Base-by-base conservation (phyloP, 2,329 filamentous ascomycete genomes). In the Monosporascus sp. region DNA sequence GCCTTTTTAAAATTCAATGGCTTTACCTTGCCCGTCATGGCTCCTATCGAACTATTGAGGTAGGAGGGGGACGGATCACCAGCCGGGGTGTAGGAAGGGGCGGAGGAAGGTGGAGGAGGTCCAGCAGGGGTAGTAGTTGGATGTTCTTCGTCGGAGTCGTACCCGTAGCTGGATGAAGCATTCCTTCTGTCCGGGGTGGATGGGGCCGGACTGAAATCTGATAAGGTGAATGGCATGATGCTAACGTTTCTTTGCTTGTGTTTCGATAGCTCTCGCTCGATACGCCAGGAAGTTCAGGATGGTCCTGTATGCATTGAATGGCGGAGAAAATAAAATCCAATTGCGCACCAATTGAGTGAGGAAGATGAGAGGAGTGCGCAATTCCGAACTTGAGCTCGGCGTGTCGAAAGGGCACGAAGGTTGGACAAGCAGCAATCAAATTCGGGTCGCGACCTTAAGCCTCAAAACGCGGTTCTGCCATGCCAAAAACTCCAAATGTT, bases 51-150 rank as follows among this genome's bases (percentile, higher is more conserved):
- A 67, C 79, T 81, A 52, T 79, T 76, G 38, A 83, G 66, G 60
- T 74, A 82, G 14, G 77, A 78, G 31, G 74, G 77, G 22, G 80
- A 79, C 0, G 80, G 80, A 17, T 79, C 79, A 52, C 81, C 81
- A 17, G 74, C 72, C 1, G 80, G 79, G 1, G 80, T 82, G 66
- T 82, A 82, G 44, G 78, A 81, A 5, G 75, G 74, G 8, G 74
- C 72, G 7, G 78, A 78, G 27, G 80, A 79, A 1, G 75, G 59
- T 46, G 65, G 75, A 9, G 79, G 77, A 27, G 75, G 74, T 0
- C 74, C 79, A 18, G 74, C 75, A 5, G 80, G 79, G 2, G 80
- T 82, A 2, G 77, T 81, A 38, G 79, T 77, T 6, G 78, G 77
- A 48, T 73, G 69, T 8, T 76, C 71, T 54, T 53, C 60, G 39